These are phyloP conservation scores for Agrocybe pediades DNA, from an alignment of 768 basidiomycete species.

Conservation along the genomic window DNA sequence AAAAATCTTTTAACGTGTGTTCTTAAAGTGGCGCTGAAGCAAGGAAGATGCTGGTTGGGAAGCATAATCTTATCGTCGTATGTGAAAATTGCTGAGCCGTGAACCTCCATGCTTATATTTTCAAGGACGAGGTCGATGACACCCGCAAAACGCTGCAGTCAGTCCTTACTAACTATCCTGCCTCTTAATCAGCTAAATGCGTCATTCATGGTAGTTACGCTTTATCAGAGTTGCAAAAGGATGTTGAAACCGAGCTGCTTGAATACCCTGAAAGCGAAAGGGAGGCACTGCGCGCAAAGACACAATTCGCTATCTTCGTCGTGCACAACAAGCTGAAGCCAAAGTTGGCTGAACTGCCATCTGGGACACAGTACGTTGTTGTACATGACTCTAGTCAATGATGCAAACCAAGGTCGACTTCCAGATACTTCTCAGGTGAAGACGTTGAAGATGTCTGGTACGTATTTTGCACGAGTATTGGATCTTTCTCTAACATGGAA, in stretches of 20 bases:
- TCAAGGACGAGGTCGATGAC: slow-evolving; percentile 86
- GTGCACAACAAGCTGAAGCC: slow-evolving; percentile 92
- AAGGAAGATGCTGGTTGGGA: slow-evolving; percentile 73
- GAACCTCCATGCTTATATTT: not conserved
- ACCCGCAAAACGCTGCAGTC: slow-evolving; percentile 88
- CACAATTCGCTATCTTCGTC: slow-evolving; percentile 91
- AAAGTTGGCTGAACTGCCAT: slow-evolving; percentile 77
- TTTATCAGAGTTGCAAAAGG: slow-evolving; percentile 84
- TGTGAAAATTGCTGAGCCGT: slow-evolving; percentile 26
- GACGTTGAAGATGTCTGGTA: slow-evolving; percentile 26
- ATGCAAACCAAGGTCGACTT: not conserved
- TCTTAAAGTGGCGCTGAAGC: slow-evolving; percentile 59
- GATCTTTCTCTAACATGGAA: not conserved
- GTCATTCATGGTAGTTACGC: slow-evolving; percentile 65
- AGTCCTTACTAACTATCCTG: slow-evolving; percentile 21
- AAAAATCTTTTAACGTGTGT: not conserved
- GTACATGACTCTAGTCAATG: not conserved
- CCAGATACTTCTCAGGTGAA: slow-evolving; percentile 22
- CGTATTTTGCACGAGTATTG: not conserved
- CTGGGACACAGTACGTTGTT: slow-evolving; percentile 52
- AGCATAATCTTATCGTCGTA: slow-evolving; percentile 81
- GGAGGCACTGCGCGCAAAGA: slow-evolving; percentile 60
- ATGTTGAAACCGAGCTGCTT: slow-evolving; percentile 75
- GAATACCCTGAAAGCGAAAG: slow-evolving; percentile 71
- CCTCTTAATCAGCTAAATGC: not conserved